Conservation (phyloP, 139 green algal species). For the Chlamydomonas sp. region DNA sequence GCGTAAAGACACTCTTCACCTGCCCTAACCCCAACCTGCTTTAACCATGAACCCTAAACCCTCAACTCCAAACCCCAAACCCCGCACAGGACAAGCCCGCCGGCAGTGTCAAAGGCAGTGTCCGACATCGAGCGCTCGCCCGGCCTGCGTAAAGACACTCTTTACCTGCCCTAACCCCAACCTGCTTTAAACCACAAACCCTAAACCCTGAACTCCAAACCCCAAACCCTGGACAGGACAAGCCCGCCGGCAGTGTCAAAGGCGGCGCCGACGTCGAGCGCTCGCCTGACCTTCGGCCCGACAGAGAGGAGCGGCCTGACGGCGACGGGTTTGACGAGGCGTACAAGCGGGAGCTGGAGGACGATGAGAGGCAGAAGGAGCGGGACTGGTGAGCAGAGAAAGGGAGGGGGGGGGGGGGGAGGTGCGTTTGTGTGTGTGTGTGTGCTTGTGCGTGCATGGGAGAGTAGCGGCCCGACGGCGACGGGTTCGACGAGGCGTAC, state of each 20-base stretch:
- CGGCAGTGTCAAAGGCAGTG: neutral
- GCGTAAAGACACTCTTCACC: neutral
- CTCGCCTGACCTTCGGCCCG: slow-evolving; percentile 46
- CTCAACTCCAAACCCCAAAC: neutral
- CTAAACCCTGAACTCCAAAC: neutral
- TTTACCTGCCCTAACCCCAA: neutral
- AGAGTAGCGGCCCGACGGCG: neutral
- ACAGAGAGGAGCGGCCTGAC: slow-evolving; percentile 2
- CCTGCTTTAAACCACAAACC: neutral
- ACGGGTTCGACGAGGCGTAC: slow-evolving; percentile 8
- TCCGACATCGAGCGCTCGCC: slow-evolving; percentile 50
- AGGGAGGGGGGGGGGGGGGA: neutral
- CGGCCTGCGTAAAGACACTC: slow-evolving; percentile 25
- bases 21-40: neutral
- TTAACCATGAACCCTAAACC: neutral
- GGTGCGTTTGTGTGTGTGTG: no score
- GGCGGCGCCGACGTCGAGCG: slow-evolving; percentile 26
- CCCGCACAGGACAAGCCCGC: neutral
- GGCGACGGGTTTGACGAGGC: slow-evolving; percentile 23
- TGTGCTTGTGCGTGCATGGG: no score
- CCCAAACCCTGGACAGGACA: no score
- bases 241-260: neutral
- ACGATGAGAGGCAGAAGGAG: slow-evolving; percentile 11
- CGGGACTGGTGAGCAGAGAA: slow-evolving; percentile 1
- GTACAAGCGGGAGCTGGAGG: slow-evolving; percentile 8